Percentiles rank a stretch among this genome's conserved stretches.
Evolutionary conservation across 2,329 filamentous ascomycete genomes (phyloP).

Genomic region (Fusarium floridanum): DNA sequence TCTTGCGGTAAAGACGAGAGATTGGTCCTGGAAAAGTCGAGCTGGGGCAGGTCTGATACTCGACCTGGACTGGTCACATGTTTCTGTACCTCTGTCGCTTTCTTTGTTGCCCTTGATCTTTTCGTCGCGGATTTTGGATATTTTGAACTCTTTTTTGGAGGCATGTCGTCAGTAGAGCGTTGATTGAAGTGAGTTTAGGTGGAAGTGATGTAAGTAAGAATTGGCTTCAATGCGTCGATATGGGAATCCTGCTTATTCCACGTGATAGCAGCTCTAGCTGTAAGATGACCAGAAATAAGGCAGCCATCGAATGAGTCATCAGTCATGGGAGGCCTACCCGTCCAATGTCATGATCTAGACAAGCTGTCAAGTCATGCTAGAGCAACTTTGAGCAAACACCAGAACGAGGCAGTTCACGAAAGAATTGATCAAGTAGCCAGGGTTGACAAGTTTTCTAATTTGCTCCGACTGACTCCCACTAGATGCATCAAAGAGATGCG

Average conservation of each 20-base stretch:
- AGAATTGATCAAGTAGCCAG: not conserved
- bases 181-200: not conserved
- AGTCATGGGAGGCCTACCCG: not conserved
- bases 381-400: not conserved
- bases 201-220: not conserved
- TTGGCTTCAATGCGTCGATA: not conserved
- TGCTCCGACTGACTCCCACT: no score
- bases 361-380: not conserved
- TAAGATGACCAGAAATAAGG: not conserved
- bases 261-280: not conserved
- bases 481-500: not conserved
- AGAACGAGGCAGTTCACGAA: not conserved
- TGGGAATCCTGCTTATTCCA: not conserved
- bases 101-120: not conserved
- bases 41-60: not conserved
- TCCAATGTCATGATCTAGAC: not conserved
- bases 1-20: not conserved
- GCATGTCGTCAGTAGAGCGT: not conserved
- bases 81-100: not conserved
- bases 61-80: not conserved
- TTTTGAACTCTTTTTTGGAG: not conserved
- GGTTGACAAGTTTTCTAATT: not conserved
- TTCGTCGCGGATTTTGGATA: not conserved
- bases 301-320: not conserved
- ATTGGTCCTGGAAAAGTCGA: not conserved